Evolutionary conservation across 192 early-diverging fungal genomes (phyloP).

Genomic region (Coemansia sp.): DNA sequence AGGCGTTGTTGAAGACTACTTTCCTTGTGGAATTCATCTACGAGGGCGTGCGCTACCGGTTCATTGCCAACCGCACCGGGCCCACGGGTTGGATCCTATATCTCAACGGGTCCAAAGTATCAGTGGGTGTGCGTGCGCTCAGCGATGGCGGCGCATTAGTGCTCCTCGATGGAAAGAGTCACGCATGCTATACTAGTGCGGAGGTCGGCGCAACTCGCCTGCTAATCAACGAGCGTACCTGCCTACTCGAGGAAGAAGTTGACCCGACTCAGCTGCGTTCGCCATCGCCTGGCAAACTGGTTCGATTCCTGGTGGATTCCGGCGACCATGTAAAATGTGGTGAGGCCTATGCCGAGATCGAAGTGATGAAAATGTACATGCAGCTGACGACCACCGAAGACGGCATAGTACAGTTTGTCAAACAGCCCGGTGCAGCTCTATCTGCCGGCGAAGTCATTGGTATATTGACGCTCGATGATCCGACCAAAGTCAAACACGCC

Average conservation of each 20-base stretch:
- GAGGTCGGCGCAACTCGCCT: constrained; percentile 87
- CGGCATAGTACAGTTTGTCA: constrained; percentile 86
- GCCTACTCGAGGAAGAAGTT: constrained; percentile 91
- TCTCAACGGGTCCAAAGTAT: constrained; percentile 80
- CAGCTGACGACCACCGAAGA: constrained; percentile 88
- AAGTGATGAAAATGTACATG: constrained; percentile 99
- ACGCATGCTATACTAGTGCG: constrained; percentile 87
- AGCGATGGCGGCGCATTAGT: constrained; percentile 92
- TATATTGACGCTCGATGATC: constrained; percentile 90
- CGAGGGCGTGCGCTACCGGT: constrained; percentile 88
- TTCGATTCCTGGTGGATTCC: constrained; percentile 89
- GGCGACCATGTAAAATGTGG: constrained; percentile 87
- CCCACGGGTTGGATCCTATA: constrained; percentile 78
- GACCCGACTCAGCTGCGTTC: constrained; percentile 96
- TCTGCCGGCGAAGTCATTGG: constrained; percentile 93
- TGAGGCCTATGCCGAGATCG: constrained; percentile 96
- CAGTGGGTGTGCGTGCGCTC: constrained; percentile 79
- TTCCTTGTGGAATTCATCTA: constrained; percentile 90
- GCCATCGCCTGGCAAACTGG: constrained; percentile 96
- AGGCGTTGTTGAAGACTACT: constrained; percentile 70
- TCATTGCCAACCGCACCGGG: constrained; percentile 77
- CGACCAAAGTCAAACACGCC: constrained; percentile 86
- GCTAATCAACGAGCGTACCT: constrained; percentile 89
- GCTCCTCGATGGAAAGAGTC: constrained; percentile 86
- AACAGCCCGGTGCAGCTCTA: constrained; percentile 83